Evolutionary conservation across 192 early-diverging fungal species (phyloP).

Genomic region (Coemansia sp.): DNA sequence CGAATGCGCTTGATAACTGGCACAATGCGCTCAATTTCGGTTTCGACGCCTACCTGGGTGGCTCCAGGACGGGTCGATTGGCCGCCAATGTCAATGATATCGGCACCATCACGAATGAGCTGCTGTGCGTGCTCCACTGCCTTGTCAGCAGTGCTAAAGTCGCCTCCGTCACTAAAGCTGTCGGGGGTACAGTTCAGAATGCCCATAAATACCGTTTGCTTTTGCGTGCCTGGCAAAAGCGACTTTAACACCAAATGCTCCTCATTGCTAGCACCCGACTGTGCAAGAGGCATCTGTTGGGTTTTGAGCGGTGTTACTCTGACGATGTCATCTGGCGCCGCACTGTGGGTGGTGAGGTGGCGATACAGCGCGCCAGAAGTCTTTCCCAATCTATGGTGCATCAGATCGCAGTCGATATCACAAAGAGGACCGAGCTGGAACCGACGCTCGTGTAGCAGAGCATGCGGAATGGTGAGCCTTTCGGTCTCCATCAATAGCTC

Average conservation of each 20-base stretch:
- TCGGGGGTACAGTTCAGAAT: slow-evolving; percentile 97
- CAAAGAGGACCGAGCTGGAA: slow-evolving; percentile 93
- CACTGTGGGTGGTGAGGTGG: slow-evolving; percentile 52
- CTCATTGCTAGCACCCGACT: slow-evolving; percentile 18
- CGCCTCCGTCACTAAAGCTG: slow-evolving; percentile 92
- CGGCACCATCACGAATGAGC: slow-evolving; percentile 75
- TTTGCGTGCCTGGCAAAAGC: slow-evolving; percentile 36
- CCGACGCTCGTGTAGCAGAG: slow-evolving; percentile 81
- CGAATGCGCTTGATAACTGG: slow-evolving; percentile 83
- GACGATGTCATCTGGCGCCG: slow-evolving; percentile 54
- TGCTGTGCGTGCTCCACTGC: slow-evolving; percentile 66
- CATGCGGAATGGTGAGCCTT: slow-evolving; percentile 84
- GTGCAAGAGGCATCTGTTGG: slow-evolving; percentile 12
- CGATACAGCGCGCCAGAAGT: slow-evolving; percentile 66
- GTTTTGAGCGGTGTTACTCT: slow-evolving; percentile 49
- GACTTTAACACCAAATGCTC: slow-evolving; percentile 58
- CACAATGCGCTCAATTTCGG: slow-evolving; percentile 79
- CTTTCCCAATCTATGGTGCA: slow-evolving; percentile 83
- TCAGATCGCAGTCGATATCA: slow-evolving; percentile 87
- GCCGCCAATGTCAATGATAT: slow-evolving; percentile 95
- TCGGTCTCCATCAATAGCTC: slow-evolving; percentile 64
- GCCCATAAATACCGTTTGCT: slow-evolving; percentile 86
- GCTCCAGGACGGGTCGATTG: slow-evolving; percentile 89
- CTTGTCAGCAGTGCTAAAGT: slow-evolving; percentile 57
- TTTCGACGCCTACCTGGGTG: slow-evolving; percentile 66